Percentiles rank a stretch among this genome's conserved stretches.
phyloP scores from a whole-genome alignment of 148 eudicot genomes.

The Hydrangea macrophylla region DNA sequence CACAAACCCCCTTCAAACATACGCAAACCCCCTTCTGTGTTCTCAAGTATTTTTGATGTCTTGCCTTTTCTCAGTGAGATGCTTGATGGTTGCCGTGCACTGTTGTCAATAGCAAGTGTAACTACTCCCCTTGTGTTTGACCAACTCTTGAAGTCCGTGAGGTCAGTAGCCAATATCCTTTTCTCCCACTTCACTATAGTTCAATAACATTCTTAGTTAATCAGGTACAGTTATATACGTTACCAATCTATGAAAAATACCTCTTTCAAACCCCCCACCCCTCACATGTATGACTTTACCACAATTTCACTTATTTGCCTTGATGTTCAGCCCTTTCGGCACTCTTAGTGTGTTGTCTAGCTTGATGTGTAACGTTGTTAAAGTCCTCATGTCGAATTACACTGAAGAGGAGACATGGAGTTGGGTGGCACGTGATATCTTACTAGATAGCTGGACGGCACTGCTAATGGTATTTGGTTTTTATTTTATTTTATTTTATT shows the following conservation, averaged over 20 bases:
- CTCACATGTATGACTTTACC: too few species aligned
- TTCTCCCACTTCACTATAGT: neutral
- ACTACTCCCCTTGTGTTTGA: conserved; percentile 74
- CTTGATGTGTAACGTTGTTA: conserved; percentile 83
- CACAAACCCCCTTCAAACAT: too few species aligned
- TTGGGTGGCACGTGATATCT: conserved; percentile 92
- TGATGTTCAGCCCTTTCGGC: conserved; percentile 79
- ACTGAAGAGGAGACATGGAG: conserved; percentile 98
- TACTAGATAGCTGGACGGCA: conserved; percentile 92
- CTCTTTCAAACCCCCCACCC: too few species aligned
- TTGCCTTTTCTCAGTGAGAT: conserved; percentile 64
- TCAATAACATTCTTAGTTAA: neutral
- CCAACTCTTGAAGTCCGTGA: conserved; percentile 65
- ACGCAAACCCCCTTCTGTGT: neutral
- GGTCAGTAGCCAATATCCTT: conserved; percentile 43
- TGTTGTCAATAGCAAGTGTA: conserved; percentile 75
- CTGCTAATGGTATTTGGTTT: conserved; percentile 66
- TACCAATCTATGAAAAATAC: neutral
- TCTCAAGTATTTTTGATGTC: conserved; percentile 11
- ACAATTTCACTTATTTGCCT: conserved; percentile 15
- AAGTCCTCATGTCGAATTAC: conserved; percentile 56
- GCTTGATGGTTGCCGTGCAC: conserved; percentile 98
- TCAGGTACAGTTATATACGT: neutral
- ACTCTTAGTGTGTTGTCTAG: conserved; percentile 71
- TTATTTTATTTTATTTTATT: conserved; percentile 9